A percentile compares a stretch with the other conserved stretches of the same genome.
Evolutionary conservation across 2,329 filamentous ascomycete genomes (phyloP).

Genomic region (Xylariaceae sp.): DNA sequence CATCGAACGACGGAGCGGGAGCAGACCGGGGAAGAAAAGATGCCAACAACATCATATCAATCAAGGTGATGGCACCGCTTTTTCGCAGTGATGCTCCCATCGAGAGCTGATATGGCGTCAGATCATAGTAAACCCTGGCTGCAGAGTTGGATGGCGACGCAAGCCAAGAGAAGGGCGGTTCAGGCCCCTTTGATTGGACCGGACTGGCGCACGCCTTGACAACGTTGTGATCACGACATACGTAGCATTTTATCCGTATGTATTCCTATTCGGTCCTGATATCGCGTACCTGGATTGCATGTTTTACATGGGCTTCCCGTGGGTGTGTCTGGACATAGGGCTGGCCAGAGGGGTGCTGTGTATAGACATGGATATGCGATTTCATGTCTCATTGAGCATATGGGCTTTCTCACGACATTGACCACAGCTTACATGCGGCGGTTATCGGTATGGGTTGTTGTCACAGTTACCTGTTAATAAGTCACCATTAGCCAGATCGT

Average conservation of each 20-base stretch:
- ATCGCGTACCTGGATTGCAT: not conserved
- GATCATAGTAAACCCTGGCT: slow-evolving; percentile 3
- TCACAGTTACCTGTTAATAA: too few species aligned
- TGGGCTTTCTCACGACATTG: not conserved
- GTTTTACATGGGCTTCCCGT: too few species aligned
- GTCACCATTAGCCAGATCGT: too few species aligned
- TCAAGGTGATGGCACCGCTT: too few species aligned
- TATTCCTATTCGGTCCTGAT: not conserved
- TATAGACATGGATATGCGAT: not conserved
- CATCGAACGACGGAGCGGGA: not conserved
- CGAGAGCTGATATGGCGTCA: slow-evolving; percentile 9
- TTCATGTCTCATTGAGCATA: not conserved
- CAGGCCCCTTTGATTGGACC: slow-evolving; percentile 12
- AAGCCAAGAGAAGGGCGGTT: not conserved
- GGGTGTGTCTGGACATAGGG: not conserved
- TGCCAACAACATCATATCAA: too few species aligned
- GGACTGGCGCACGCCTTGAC: slow-evolving; percentile 14
- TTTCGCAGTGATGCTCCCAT: not conserved
- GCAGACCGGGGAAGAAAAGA: too few species aligned
- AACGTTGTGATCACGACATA: slow-evolving; percentile 16
- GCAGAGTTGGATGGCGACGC: not conserved
- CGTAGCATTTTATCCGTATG: not conserved
- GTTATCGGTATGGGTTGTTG: not conserved
- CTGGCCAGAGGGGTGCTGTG: not conserved
- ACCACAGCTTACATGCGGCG: not conserved